A percentile compares a stretch with the other conserved stretches of the same genome.
These are phyloP conservation scores for Blastomyces silverae DNA, from an alignment of 2,329 filamentous ascomycete species.

Conservation along the genomic window DNA sequence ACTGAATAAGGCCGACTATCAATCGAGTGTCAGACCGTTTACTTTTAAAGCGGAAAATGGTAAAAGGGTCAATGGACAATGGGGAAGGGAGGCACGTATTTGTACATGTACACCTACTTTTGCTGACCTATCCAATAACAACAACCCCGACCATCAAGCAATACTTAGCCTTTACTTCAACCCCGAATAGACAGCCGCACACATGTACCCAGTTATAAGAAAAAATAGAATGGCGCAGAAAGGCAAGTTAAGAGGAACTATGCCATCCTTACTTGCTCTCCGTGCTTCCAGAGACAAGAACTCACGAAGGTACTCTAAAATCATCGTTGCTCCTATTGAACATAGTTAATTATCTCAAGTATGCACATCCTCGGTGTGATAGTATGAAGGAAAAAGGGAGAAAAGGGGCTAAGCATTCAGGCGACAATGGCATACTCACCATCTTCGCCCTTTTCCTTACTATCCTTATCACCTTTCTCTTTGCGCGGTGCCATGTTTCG, in stretches of 20 bases:
- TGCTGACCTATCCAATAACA: slow-evolving; percentile 11
- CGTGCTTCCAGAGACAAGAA: slow-evolving; percentile 15
- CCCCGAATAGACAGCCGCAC: background rate
- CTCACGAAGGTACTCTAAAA: slow-evolving; percentile 48
- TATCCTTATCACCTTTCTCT: slow-evolving; percentile 31
- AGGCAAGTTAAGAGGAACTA: background rate
- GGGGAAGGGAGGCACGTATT: background rate
- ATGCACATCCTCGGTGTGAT: background rate
- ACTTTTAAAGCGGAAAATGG: background rate
- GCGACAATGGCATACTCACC: slow-evolving; percentile 24
- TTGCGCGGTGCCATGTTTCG: slow-evolving; percentile 37
- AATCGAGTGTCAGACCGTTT: background rate
- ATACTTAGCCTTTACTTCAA: background rate
- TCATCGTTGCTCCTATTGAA: slow-evolving; percentile 36
- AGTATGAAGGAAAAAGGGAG: background rate
- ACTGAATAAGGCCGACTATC: slow-evolving; percentile 51
- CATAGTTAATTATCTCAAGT: background rate
- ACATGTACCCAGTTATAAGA: background rate
- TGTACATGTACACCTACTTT: slow-evolving; percentile 9
- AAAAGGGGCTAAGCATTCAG: too few relatives aligned
- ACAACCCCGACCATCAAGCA: background rate
- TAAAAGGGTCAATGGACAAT: background rate
- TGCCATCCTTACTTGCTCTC: background rate
- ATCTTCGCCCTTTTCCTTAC: slow-evolving; percentile 24
- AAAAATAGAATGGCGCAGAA: background rate